Evolutionary conservation across 257 asterid species (phyloP), one percentile per base, ranked within the genome.

Genomic region (Fraxinus cuspidata): DNA sequence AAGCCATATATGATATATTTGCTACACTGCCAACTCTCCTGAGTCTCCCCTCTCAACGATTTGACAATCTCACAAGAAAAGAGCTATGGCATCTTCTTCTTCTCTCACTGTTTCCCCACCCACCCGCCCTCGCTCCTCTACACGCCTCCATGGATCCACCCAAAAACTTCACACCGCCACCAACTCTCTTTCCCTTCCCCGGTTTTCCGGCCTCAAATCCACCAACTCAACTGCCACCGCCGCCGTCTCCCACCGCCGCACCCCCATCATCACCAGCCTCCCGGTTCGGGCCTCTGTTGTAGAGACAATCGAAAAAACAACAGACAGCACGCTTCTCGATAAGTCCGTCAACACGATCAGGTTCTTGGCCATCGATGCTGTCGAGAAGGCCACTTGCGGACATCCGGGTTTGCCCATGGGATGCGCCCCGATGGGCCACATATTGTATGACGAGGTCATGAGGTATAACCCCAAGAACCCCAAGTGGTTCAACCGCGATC

Each of bases 351-450:
- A 93, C 82, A 87, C 97, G 19, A 91, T 93, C 76, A 82, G 97
- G 34, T 91, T 91, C 86, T 37, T 93, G 87, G 91, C 97, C 10
- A 87, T 93, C 69, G 97, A 93, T 83, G 92, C 97, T 31, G 97
- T 93, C 2, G 97, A 93, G 86, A 91, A 90, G 86, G 97, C 97
- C 10, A 91, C 88, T 74, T 93, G 96, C 73, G 97, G 97, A 15
- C 97, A 93, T 81, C 97, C 97, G 25, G 97, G 97, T 73, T 72
- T 93, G 80, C 97, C 97, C 53, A 91, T 93, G 97, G 97, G 97
- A 0, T 91, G 97, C 77, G 97, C 97, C 16, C 99, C 99, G 34
- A 90, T 93, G 94, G 99, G 93, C n/a, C 99, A 95, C 68, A 79
- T 95, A 25, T 75, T 95, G 87, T 95, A 90, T 81, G 98, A 95